These are phyloP conservation scores for Fusarium sp. DNA, from an alignment of 2,329 filamentous ascomycete genomes.

Conservation along the genomic window DNA sequence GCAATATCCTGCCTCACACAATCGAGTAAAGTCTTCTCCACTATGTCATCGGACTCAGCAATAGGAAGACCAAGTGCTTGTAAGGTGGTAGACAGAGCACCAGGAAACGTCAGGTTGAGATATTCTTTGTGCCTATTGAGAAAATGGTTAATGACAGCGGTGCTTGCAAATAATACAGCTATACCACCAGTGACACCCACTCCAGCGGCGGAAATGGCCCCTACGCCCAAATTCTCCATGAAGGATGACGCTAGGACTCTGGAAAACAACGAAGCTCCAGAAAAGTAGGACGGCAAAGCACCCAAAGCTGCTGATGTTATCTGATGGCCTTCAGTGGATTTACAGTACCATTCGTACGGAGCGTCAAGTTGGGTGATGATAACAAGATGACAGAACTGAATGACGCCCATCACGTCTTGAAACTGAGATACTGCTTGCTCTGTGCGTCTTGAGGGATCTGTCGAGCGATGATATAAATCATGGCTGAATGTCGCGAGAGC, in stretches of 20 bases:
- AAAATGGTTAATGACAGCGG: not conserved
- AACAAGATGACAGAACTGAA: not conserved
- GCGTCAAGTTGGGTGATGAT: slow-evolving; percentile 10
- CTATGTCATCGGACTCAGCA: not conserved
- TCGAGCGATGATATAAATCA: not conserved
- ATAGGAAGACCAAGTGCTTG: not conserved
- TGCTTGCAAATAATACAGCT: not conserved
- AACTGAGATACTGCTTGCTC: not conserved
- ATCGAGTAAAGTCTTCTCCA: not conserved
- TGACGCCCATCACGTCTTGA: not conserved
- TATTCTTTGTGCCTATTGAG: not conserved
- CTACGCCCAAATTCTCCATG: not conserved
- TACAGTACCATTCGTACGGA: slow-evolving; percentile 3
- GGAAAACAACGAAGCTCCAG: not conserved
- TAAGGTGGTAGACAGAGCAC: not conserved
- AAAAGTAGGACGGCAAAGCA: not conserved
- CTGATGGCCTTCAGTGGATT: not conserved
- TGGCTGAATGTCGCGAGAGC: not conserved
- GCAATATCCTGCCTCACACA: not conserved
- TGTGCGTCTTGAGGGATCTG: not conserved
- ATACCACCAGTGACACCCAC: not conserved
- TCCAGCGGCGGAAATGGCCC: not conserved
- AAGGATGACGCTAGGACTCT: not conserved
- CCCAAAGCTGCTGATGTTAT: not conserved
- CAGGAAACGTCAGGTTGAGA: not conserved